Evolutionary conservation across 2,329 filamentous ascomycete genomes (phyloP), one percentile per base, ranked within the genome.

Genomic region (Esteya vermicola): DNA sequence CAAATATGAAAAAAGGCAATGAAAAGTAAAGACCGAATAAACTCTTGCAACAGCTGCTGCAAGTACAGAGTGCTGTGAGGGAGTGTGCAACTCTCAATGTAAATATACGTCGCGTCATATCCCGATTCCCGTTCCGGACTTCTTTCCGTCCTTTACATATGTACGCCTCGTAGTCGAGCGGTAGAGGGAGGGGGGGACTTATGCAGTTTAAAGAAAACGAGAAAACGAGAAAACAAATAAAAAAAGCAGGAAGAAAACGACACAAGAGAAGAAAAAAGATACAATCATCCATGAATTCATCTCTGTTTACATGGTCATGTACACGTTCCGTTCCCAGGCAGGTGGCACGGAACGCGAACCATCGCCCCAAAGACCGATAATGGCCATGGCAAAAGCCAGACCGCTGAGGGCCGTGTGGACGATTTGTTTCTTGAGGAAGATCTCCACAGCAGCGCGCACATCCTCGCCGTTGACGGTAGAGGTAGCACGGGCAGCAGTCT

Each of bases 311-410:
- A n/a, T n/a, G n/a, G n/a, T n/a, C n/a, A n/a, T n/a, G n/a, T n/a
- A n/a, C n/a, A n/a, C n/a, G n/a, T n/a, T n/a, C n/a, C n/a, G n/a
- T n/a, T 34, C 10, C 25, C 27, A 33, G 16, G 18, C 9, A 18
- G 21, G 14, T 22, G 18, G 19, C 25, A 44, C 47, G 37, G 44
- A n/a, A 19, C 22, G 18, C 31, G 61, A 62, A 21, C 74, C 72
- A 53, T 79, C 76, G 6, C 75, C 76, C 75, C 76, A 81, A 50
- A 81, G 71, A 14, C 76, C 76, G 27, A 80, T 58, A 16, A 80
- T 64, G 18, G 75, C 68, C 62, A 81, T 68, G 40, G 64, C 56
- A 55, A 81, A 79, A 4, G 67, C 75, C 33, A 73, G 42, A 4
- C 69, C 68, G 3, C 71, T 63, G 23, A 78, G 50, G 6, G 58